phyloP scores from a whole-genome alignment of 2,329 filamentous ascomycete genomes.

The Aspergillus transmontanensis region DNA sequence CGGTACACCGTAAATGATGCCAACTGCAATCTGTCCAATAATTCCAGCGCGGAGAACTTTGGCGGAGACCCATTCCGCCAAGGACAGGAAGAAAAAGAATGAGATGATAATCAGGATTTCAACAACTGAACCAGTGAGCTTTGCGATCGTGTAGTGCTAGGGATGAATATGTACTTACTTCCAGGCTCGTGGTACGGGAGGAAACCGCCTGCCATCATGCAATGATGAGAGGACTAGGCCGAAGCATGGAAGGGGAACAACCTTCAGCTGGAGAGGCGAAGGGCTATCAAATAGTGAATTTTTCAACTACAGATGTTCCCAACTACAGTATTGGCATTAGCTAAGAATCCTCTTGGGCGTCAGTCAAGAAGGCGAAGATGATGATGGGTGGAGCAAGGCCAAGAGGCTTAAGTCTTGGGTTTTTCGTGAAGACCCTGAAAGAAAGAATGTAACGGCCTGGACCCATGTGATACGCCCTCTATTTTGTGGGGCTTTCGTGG shows the following conservation, averaged over 20 bases:
- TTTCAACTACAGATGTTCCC: not conserved
- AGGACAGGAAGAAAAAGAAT: slow-evolving; percentile 49
- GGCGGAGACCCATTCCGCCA: slow-evolving; percentile 46
- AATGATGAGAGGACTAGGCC: not conserved
- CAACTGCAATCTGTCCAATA: slow-evolving; percentile 52
- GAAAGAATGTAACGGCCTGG: not conserved
- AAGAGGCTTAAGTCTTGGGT: not conserved
- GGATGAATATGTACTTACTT: slow-evolving; percentile 28
- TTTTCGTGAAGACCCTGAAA: not conserved
- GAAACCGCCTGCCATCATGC: slow-evolving; percentile 28
- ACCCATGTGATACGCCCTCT: not conserved
- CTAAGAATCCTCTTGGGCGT: not conserved
- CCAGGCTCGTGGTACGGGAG: slow-evolving; percentile 45
- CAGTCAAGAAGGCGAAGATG: not conserved
- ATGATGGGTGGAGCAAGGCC: not conserved
- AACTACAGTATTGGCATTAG: not conserved
- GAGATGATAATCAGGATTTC: slow-evolving; percentile 47
- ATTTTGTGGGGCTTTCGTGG: not conserved
- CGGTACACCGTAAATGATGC: slow-evolving; percentile 51
- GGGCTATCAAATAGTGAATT: not conserved
- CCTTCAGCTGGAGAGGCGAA: not conserved
- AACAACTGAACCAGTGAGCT: slow-evolving; percentile 32
- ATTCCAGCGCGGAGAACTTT: slow-evolving; percentile 49
- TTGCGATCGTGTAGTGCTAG: not conserved
- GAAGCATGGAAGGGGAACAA: not conserved